Conservation (phyloP, 1,139 yeast genomes). For the Nakaseomyces delphensis region DNA sequence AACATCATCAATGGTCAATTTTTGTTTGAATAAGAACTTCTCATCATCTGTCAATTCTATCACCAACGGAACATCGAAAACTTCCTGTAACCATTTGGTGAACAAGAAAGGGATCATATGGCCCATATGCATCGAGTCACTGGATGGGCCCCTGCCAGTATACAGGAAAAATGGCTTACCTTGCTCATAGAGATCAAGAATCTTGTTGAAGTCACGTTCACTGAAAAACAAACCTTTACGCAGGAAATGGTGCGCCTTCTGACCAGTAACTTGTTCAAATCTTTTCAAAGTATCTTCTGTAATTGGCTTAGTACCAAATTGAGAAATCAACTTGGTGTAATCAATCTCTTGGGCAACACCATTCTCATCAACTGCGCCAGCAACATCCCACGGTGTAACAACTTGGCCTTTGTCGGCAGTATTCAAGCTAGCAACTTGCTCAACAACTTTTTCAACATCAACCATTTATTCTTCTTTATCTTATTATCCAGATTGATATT, state of each 20-base stretch:
- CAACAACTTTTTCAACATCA: conserved; percentile 15
- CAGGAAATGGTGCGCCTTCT: conserved; percentile 84
- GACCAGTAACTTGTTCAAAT: conserved; percentile 77
- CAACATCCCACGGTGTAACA: conserved; percentile 98
- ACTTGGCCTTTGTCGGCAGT: conserved; percentile 44
- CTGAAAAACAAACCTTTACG: conserved; percentile 90
- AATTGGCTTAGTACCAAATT: conserved; percentile 79
- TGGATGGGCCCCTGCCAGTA: conserved; percentile 97
- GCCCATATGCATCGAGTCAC: conserved; percentile 93
- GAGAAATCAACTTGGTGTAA: conserved; percentile 74
- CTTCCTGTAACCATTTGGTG: conserved; percentile 97
- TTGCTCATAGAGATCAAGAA: conserved; percentile 82
- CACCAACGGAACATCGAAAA: conserved; percentile 92
- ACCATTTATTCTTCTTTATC: conserved; percentile 3
- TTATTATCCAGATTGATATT: background rate
- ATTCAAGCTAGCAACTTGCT: conserved; percentile 16
- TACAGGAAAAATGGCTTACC: conserved; percentile 93
- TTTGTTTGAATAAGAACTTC: conserved; percentile 88
- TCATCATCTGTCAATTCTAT: conserved; percentile 97
- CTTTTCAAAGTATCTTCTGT: conserved; percentile 62
- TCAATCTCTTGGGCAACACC: conserved; percentile 86
- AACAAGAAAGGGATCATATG: conserved; percentile 94
- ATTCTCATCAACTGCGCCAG: conserved; percentile 86
- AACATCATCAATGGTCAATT: conserved; percentile 82
- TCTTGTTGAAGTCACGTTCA: conserved; percentile 75